Evolutionary conservation across 163 green algal species (phyloP), one percentile per base, ranked within the genome.

Genomic region (Prototheca wickerhamii): DNA sequence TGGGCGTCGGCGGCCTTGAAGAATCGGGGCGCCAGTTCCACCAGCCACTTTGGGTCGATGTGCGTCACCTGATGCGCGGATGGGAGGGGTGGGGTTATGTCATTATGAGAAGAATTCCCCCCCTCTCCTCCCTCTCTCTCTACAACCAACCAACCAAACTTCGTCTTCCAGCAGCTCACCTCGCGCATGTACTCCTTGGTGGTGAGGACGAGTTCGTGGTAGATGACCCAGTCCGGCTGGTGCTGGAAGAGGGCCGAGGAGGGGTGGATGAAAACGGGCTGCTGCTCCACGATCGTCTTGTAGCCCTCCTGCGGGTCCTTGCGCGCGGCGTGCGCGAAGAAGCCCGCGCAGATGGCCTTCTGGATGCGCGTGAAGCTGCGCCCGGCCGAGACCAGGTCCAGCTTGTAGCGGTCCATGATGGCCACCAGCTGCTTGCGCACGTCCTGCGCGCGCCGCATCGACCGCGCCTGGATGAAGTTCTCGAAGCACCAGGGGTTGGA

Each of bases 351-450:
- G 63, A 99, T 92, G 63, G 91, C 91, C 68, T 82, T 91, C 69
- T 91, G 89, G 37, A 97, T 88, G 51, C 79, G 81, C 64, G 85
- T 83, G 69, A 78, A 88, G 74, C 90, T 86, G 33, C 73, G 58
- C 17, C 87, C 86, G 20, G 68, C 63, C n/a, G 62, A 72, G 28
- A 82, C 89, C 21, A 96, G 75, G 68, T 97, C 91, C 63, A 97
- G 83, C 72, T 95, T 95, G 82, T 97, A 98, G 17, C 90, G 72
- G 76, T 99, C 93, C 93, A 99, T 99, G 84, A 99, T 98, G 43
- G 86, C 79, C 30, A 99, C 76, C 56, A 99, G 85, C 87, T 99
- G 93, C 82, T 98, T 99, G 52, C 93, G 80, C 64, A 99, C 93
- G 74, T 99, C 93, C 80, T 98, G 90, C 4, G 92, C 92, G 0